Percentiles rank a stretch among this genome's conserved stretches.
These are phyloP conservation scores for Nannochloris sp. DNA, from an alignment of 139 green algal species.

Conservation along the genomic window DNA sequence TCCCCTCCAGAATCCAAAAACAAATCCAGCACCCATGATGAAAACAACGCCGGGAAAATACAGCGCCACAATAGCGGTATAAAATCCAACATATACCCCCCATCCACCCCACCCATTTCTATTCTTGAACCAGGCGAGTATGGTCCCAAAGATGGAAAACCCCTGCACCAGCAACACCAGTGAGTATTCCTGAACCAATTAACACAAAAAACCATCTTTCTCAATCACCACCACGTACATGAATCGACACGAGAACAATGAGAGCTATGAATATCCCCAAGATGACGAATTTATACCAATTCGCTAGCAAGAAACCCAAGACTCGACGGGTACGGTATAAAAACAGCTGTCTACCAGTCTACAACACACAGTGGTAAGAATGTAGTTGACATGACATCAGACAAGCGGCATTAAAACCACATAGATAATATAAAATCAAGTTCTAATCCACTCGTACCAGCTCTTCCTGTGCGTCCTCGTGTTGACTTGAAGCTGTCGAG, in stretches of 20 bases:
- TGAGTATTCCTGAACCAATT: too few species aligned
- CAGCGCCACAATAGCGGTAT: slow-evolving; percentile 34
- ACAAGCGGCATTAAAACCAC: too few species aligned
- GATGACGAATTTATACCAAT: slow-evolving; percentile 33
- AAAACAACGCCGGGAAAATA: slow-evolving; percentile 43
- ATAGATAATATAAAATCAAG: too few species aligned
- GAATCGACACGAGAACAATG: slow-evolving; percentile 42
- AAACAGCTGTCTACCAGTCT: not conserved
- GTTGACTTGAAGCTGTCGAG: too few species aligned
- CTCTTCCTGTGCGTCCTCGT: too few species aligned
- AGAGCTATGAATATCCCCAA: slow-evolving; percentile 27
- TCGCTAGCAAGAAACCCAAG: slow-evolving; percentile 13
- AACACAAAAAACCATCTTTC: too few species aligned
- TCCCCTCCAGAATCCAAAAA: slow-evolving; percentile 44
- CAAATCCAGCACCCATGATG: slow-evolving; percentile 44
- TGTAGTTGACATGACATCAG: not conserved
- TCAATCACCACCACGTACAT: slow-evolving; percentile 13
- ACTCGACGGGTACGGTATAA: not conserved
- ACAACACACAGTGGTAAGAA: not conserved
- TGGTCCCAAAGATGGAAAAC: slow-evolving; percentile 34
- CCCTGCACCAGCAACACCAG: slow-evolving; percentile 22
- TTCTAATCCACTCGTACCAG: too few species aligned
- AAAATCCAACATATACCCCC: slow-evolving; percentile 41
- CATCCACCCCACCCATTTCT: slow-evolving; percentile 48
- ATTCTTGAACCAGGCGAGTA: slow-evolving; percentile 39